Percentiles rank a stretch among this genome's conserved stretches.
Evolutionary conservation across 257 asterid genomes (phyloP).

Genomic region (Forsythia viridissima): DNA sequence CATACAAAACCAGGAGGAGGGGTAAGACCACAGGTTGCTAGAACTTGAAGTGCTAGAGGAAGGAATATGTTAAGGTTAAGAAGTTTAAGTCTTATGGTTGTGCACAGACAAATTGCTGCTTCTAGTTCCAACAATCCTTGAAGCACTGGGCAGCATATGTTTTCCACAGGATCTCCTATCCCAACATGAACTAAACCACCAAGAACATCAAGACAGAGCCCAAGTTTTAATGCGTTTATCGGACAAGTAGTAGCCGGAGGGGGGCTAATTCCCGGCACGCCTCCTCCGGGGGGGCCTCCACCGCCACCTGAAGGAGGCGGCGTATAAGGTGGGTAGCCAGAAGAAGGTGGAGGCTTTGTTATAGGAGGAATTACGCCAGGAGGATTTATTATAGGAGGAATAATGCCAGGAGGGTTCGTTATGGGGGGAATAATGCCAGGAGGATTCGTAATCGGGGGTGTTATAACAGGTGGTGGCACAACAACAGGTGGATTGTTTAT

Average conservation of each 20-base stretch:
- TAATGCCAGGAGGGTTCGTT: conserved; percentile 34
- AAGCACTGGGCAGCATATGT: conserved; percentile 82
- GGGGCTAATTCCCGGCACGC: conserved; percentile 31
- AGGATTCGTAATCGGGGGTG: conserved; percentile 36
- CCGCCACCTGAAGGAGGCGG: conserved; percentile 43
- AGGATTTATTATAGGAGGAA: conserved; percentile 39
- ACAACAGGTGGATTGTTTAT: conserved; percentile 39
- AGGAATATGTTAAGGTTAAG: conserved; percentile 79
- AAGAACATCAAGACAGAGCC: conserved; percentile 85
- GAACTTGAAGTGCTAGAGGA: conserved; percentile 76
- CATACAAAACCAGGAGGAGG: conserved; percentile 93
- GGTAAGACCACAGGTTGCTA: conserved; percentile 75
- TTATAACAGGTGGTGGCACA: conserved; percentile 33
- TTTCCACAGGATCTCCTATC: conserved; percentile 76
- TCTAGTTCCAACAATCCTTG: conserved; percentile 85
- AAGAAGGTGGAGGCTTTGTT: conserved; percentile 40
- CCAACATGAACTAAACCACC: conserved; percentile 87
- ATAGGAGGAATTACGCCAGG: conserved; percentile 42
- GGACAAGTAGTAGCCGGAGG: conserved; percentile 61
- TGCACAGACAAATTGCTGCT: conserved; percentile 90
- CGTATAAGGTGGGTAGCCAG: conserved; percentile 57
- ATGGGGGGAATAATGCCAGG: conserved; percentile 43
- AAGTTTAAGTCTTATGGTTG: conserved; percentile 73
- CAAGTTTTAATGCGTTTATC: conserved; percentile 75
- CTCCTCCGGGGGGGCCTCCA: conserved; percentile 39